phyloP scores from a whole-genome alignment of 768 basidiomycete genomes.

The Hypholoma sublateritium region DNA sequence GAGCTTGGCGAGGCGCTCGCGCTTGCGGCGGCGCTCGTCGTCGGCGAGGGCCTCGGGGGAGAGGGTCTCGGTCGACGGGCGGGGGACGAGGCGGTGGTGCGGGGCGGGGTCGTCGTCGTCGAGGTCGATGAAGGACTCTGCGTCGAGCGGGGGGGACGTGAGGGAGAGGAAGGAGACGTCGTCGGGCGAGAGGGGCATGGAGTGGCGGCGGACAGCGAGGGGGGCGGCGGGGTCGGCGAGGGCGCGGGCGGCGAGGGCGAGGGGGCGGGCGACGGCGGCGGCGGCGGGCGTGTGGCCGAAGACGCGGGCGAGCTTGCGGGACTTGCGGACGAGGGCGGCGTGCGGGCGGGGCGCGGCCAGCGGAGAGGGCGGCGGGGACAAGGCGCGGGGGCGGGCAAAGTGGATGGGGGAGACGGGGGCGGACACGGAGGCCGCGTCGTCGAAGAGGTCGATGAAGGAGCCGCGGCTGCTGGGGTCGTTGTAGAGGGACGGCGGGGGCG shows the following conservation, averaged over 20 bases:
- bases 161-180: slow-evolving; percentile 38
- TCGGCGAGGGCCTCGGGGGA: slow-evolving; percentile 56
- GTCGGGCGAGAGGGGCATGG: slow-evolving; percentile 51
- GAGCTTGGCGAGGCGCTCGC: slow-evolving; percentile 76
- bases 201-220: slow-evolving; percentile 45
- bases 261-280: slow-evolving; percentile 30
- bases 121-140: slow-evolving; percentile 57
- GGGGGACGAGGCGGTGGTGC: slow-evolving; percentile 35
- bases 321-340: slow-evolving; percentile 68
- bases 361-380: slow-evolving; percentile 19
- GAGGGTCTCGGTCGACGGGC: slow-evolving; percentile 49
- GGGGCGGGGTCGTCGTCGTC: slow-evolving; percentile 54
- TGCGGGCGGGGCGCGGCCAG: slow-evolving; percentile 49
- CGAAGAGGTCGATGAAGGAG: slow-evolving; percentile 35
- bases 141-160: slow-evolving; percentile 22
- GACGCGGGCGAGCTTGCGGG: slow-evolving; percentile 79
- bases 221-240: slow-evolving; percentile 26
- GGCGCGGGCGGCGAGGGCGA: slow-evolving; percentile 20
- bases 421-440: slow-evolving; percentile 1
- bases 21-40: slow-evolving; percentile 63
- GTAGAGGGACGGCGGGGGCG: slow-evolving; percentile 18
- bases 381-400: slow-evolving; percentile 20
- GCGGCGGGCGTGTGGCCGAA: slow-evolving; percentile 67
- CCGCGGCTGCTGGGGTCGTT: slow-evolving; percentile 22
- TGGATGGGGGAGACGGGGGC: slow-evolving; percentile 18